A percentile compares a stretch with the other conserved stretches of the same genome.
These are phyloP conservation scores for Diospyros kaki DNA, from an alignment of 148 eudicot genomes.

Conservation along the genomic window DNA sequence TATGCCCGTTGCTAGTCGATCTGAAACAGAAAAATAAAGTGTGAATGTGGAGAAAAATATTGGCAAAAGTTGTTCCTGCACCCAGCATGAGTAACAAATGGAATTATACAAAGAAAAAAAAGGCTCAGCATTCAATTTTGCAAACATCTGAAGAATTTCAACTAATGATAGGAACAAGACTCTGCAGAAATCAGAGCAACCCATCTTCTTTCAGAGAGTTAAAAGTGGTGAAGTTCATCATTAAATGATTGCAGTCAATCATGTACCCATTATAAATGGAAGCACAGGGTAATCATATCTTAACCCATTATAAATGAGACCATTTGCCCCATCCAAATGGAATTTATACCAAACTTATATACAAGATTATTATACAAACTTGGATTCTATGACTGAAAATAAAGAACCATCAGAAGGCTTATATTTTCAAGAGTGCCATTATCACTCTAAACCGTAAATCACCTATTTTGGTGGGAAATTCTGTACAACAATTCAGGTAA, in stretches of 20 bases:
- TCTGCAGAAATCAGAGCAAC: not conserved
- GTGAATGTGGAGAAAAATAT: not conserved
- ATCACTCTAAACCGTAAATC: too few species aligned
- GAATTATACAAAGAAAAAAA: not conserved
- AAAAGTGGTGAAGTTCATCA: not conserved
- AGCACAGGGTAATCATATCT: not conserved
- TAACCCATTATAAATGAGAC: too few species aligned
- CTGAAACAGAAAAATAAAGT: slow-evolving; percentile 32
- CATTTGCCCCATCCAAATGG: too few species aligned
- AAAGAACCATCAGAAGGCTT: too few species aligned
- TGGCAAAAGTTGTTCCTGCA: slow-evolving; percentile 6
- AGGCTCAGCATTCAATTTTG: not conserved
- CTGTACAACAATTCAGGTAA: too few species aligned
- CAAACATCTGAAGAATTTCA: not conserved
- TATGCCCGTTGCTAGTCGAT: slow-evolving; percentile 79
- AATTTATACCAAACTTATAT: too few species aligned
- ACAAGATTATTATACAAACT: too few species aligned
- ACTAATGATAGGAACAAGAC: not conserved
- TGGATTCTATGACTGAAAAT: too few species aligned
- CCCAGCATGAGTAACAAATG: not conserved
- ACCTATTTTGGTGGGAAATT: too few species aligned
- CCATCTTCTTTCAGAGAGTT: not conserved
- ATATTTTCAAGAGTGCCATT: too few species aligned
- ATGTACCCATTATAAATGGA: not conserved
- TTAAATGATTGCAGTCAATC: not conserved